Evolutionary conservation across 805 yeast species (phyloP).

Genomic region (Candida arabinofermentans): DNA sequence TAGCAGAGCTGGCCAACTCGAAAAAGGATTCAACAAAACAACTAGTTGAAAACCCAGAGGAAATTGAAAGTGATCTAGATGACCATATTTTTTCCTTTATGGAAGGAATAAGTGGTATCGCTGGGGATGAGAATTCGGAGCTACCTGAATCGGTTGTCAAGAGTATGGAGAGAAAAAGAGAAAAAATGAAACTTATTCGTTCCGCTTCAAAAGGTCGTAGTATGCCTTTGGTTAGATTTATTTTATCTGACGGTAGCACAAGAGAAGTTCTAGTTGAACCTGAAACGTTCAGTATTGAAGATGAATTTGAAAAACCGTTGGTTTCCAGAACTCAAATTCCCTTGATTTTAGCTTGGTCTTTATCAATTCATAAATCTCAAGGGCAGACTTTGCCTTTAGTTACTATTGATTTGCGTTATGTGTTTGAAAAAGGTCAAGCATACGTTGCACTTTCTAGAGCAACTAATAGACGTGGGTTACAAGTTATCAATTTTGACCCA

Average conservation of each 20-base stretch:
- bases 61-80: slow-evolving; percentile 30
- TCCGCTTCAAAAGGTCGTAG: slow-evolving; percentile 41
- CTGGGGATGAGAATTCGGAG: slow-evolving; percentile 2
- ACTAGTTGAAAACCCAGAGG: slow-evolving; percentile 17
- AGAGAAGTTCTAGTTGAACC: slow-evolving; percentile 77
- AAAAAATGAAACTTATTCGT: slow-evolving; percentile 39
- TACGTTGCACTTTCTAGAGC: slow-evolving; percentile 96
- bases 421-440: slow-evolving; percentile 85
- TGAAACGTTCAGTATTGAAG: slow-evolving; percentile 78
- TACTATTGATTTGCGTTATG: slow-evolving; percentile 59
- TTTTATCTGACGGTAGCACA: slow-evolving; percentile 63
- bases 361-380: slow-evolving; percentile 88
- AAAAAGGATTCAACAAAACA: slow-evolving; percentile 13
- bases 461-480: slow-evolving; percentile 69
- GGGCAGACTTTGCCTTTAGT: slow-evolving; percentile 77
- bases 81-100: slow-evolving; percentile 50
- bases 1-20: slow-evolving; percentile 13
- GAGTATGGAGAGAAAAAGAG: slow-evolving; percentile 44
- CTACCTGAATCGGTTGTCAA: slow-evolving; percentile 21
- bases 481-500: slow-evolving; percentile 68
- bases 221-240: slow-evolving; percentile 77
- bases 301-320: slow-evolving; percentile 60
- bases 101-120: slow-evolving; percentile 15
- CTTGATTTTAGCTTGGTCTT: slow-evolving; percentile 90
- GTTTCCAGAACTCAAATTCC: slow-evolving; percentile 83